These are phyloP conservation scores for Cercospora sp. DNA, from an alignment of 2,329 filamentous ascomycete genomes.

Conservation along the genomic window DNA sequence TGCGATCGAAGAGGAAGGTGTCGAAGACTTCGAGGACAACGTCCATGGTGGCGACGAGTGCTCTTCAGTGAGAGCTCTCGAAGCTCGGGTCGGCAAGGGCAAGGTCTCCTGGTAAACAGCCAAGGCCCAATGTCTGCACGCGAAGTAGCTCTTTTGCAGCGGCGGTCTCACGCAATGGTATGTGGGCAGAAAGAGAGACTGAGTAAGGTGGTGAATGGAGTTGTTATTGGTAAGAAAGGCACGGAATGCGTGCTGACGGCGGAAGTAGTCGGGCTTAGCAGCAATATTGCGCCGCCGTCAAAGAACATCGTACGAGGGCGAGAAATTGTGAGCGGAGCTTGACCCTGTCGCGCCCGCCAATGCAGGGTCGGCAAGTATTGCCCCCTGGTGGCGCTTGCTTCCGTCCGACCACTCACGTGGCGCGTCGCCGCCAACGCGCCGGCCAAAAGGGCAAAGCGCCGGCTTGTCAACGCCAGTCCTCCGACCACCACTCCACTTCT, in stretches of 20 bases:
- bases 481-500: conserved; percentile 17
- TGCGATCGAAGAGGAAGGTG: conserved; percentile 74
- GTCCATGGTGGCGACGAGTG: conserved; percentile 66
- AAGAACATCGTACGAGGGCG: conserved; percentile 11
- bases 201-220: neutral
- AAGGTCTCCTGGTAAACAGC: conserved; percentile 1
- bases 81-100: conserved; percentile 11
- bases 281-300: neutral
- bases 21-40: conserved; percentile 84
- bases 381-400: neutral
- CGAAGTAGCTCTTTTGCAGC: neutral
- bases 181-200: neutral
- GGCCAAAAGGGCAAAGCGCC: neutral
- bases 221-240: neutral
- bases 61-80: neutral
- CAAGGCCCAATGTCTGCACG: neutral
- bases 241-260: conserved; percentile 1
- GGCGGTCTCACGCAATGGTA: neutral
- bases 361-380: neutral
- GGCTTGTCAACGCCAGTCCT: neutral
- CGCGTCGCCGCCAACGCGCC: neutral
- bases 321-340: conserved; percentile 10
- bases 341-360: neutral
- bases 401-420: conserved; percentile 1
- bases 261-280: conserved; percentile 8